Evolutionary conservation across 2,329 filamentous ascomycete genomes (phyloP), one percentile per base, ranked within the genome.

Genomic region (Trichoderma simmonsii): DNA sequence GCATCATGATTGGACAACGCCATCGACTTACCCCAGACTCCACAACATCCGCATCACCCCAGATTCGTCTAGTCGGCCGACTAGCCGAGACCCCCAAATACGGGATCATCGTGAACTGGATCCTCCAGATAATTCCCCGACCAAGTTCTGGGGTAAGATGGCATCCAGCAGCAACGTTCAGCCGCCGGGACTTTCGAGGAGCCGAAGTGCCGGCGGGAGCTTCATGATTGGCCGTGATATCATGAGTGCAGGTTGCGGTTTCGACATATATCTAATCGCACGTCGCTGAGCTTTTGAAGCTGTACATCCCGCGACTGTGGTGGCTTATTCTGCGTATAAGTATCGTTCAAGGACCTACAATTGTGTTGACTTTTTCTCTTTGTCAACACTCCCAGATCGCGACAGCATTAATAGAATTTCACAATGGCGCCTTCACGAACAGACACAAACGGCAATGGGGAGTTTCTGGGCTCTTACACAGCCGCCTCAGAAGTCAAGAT

Each of bases 401-500:
- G 21, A 32, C n/a, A 57, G 18, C 24, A 14, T 43, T 9, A 15
- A n/a, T 8, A 54, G 34, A 39, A 18, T 39, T 32, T 61, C 70
- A 68, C 54, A 26, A 72, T 72, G 70, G 56, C 70, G 14, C 64
- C 70, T 24, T 72, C 70, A 72, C 64, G 62, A 11, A 70, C 56
- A 30, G 62, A 67, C 14, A 32, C 43, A 18, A 54, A 43, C 26
- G n/a, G 14, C 36, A 72, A 43, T 62, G 63, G 63, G 26, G 26
- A 32, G n/a, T 36, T 15, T n/a, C 12, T 26, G 4, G 39, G 64
- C 39, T 56, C 43, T 21, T n/a, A 14, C 11, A 28, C 21, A 4
- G 21, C 63, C n/a, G 57, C 57, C 43, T 71, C 71, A 39, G 88
- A 91, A 76, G 86, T 93, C 78, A 93, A 88, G 71, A 93, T 94